A percentile compares a stretch with the other conserved stretches of the same genome.
Conservation (phyloP, 306 rosid species). For the Prunus mira region DNA sequence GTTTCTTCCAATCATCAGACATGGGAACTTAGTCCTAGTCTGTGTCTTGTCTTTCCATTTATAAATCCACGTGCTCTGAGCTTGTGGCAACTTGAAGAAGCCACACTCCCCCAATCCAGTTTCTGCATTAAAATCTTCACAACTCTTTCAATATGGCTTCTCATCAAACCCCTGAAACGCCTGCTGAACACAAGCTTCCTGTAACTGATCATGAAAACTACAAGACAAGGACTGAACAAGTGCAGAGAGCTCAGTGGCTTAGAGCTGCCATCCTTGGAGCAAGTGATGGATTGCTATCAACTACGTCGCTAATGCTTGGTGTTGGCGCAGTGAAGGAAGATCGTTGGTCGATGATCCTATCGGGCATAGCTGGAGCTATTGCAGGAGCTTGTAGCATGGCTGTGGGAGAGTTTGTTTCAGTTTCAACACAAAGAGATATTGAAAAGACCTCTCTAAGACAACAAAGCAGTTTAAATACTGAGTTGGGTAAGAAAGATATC, state of each 20-base stretch:
- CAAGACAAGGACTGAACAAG: neutral
- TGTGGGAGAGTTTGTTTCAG: conserved; percentile 27
- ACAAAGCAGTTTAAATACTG: neutral
- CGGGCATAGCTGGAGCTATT: conserved; percentile 20
- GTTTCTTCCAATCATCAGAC: neutral
- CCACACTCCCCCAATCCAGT: conserved; percentile 4
- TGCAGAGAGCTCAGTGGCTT: conserved; percentile 19
- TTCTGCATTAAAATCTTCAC: neutral
- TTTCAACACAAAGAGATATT: conserved; percentile 28
- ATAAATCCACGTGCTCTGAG: conserved; percentile 11
- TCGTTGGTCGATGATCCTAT: conserved; percentile 13
- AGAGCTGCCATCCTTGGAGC: conserved; percentile 18
- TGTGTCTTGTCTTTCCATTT: neutral
- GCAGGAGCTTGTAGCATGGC: conserved; percentile 35
- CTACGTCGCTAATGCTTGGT: conserved; percentile 20
- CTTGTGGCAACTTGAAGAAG: conserved; percentile 11
- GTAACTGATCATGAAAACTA: neutral
- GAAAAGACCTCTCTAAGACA: conserved; percentile 7
- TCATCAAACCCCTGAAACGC: neutral
- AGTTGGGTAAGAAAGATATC: neutral
- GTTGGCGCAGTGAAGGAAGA: conserved; percentile 15
- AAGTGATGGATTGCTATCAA: conserved; percentile 7
- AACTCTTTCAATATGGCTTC: conserved; percentile 3
- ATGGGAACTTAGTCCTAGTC: neutral
- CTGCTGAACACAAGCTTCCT: conserved; percentile 12